Base-by-base conservation (phyloP, 2,329 filamentous ascomycete genomes). In the Aspergillus sp. region DNA sequence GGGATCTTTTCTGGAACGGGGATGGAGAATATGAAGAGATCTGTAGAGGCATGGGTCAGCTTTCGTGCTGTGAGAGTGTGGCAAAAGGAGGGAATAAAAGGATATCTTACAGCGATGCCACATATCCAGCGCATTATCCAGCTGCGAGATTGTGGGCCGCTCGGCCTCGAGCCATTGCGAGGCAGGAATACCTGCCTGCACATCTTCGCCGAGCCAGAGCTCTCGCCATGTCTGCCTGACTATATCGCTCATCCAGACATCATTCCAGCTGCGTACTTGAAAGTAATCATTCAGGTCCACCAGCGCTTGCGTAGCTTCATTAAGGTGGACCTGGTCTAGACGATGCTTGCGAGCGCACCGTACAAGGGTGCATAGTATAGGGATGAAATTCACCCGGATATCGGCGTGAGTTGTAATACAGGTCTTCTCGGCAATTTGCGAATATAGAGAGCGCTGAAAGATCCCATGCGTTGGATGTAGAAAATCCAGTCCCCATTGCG, bases 401-500 rank as follows among this genome's bases (percentile, higher is more conserved):
- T 84, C 81, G 3, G 75, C 72, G 54, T 69, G 76, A 62, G 65
- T 81, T 69, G 75, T 73, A n/a, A 81, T 81, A 57, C 78, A 31
- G 5, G 54, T 49, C 3, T 56, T 72, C 57, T 84, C 57, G 2
- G 60, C 78, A 17, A 84, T 79, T 61, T 82, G 78, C 0, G 81
- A 80, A 63, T 85, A 80, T 0, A 84, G 75, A 4, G 80, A 76
- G 63, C 84, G 84, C 61, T 83, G 78, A 61, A 84, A 80, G 22
- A 85, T 71, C 23, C 83, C 83, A 64, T 85, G 83, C 22, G 79
- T 81, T 3, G 83, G 81, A 7, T 79, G 82, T 58, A 82, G 77
- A 43, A 81, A 80, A 58, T 85, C 83, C 46, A 85, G 68, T 3
- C 83, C 83, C 83, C 83, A 85, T 1, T 85, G 76, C 2, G 83